Evolutionary conservation across 768 basidiomycete species (phyloP).

Genomic region (Phanerodontia chrysosporium): DNA sequence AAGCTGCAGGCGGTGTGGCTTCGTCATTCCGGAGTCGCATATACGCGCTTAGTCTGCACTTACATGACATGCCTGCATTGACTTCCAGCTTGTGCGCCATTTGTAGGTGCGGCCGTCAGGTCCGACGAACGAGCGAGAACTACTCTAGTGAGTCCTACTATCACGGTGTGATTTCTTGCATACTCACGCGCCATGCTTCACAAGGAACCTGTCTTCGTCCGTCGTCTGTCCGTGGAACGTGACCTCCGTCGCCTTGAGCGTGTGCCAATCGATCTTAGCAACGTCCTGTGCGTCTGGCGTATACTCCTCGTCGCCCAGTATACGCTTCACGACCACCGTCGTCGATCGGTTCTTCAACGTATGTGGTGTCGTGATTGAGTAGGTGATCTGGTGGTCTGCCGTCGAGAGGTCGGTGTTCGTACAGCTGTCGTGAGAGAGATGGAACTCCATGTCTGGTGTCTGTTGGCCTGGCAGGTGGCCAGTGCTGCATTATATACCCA

Average conservation of each 20-base stretch:
- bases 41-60: neutral
- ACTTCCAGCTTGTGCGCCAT: neutral
- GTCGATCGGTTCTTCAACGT: neutral
- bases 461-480: too few species aligned
- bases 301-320: neutral
- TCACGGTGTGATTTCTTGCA: neutral
- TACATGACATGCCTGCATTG: neutral
- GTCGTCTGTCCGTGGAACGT: constrained; percentile 1
- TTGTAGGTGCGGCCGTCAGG: constrained; percentile 7
- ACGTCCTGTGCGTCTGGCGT: neutral
- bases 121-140: constrained; percentile 1
- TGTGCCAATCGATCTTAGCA: constrained; percentile 9
- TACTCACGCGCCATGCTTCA: neutral
- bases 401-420: neutral
- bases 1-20: neutral
- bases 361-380: neutral
- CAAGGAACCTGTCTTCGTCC: constrained; percentile 1
- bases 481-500: too few species aligned
- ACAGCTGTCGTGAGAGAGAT: neutral
- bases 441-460: neutral
- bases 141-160: neutral
- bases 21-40: neutral
- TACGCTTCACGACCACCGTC: neutral
- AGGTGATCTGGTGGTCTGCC: neutral
- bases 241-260: neutral